Conservation (phyloP, 495 filamentous ascomycete genomes). For the Pseudevernia furfuracea region DNA sequence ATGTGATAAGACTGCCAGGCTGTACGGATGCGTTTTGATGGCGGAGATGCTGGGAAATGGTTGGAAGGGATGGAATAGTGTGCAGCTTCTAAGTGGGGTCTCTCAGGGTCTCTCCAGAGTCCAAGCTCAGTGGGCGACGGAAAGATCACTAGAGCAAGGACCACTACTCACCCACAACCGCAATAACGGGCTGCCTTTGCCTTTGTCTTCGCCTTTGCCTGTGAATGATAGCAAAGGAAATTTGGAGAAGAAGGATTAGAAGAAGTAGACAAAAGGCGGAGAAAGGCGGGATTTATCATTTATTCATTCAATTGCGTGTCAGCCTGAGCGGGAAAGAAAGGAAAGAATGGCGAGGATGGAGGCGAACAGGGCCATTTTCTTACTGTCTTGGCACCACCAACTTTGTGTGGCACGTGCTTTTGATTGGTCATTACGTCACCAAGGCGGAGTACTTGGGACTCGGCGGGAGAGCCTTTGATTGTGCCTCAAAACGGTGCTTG, state of each 20-base stretch:
- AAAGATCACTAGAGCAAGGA: neutral
- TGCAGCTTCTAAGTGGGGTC: neutral
- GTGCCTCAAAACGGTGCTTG: neutral
- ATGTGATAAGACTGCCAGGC: neutral
- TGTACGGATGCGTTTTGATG: neutral
- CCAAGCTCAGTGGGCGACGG: neutral
- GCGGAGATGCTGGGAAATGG: neutral
- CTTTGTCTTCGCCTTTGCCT: too few relatives aligned
- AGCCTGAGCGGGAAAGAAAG: neutral
- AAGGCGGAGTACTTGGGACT: neutral
- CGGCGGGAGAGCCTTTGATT: constrained; percentile 2
- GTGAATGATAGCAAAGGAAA: too few relatives aligned
- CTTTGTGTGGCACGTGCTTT: neutral
- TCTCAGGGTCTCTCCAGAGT: too few relatives aligned
- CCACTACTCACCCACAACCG: neutral
- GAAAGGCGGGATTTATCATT: neutral
- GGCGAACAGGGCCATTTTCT: neutral
- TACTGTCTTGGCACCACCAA: neutral
- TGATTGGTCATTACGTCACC: neutral
- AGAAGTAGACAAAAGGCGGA: neutral
- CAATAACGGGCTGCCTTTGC: too few relatives aligned
- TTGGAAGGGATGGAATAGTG: neutral
- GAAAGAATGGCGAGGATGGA: neutral
- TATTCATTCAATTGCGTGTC: neutral
- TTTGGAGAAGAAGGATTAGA: too few relatives aligned